Conservation (phyloP, 2,329 filamentous ascomycete genomes). For the Camptophora hylomeconis region DNA sequence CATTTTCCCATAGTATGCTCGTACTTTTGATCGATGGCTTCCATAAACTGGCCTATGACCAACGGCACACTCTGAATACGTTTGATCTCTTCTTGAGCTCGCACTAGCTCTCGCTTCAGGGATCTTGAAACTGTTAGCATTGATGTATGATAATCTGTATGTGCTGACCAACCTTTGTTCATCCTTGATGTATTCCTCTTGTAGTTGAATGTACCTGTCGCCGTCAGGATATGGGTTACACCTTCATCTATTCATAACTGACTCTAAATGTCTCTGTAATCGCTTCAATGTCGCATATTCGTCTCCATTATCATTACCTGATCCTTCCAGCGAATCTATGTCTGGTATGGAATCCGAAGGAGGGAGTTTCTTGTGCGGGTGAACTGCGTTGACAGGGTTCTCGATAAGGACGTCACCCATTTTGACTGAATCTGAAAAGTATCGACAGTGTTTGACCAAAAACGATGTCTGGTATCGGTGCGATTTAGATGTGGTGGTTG, state of each 20-base stretch:
- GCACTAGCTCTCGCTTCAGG: slow-evolving; percentile 90
- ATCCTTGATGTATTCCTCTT: slow-evolving; percentile 99
- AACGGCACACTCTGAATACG: slow-evolving; percentile 95
- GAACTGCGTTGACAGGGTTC: slow-evolving; percentile 58
- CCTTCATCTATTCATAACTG: slow-evolving; percentile 22
- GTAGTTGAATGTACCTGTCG: slow-evolving; percentile 76
- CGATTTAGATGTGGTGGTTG: slow-evolving; percentile 1
- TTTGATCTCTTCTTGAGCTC: slow-evolving; percentile 98
- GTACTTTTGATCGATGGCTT: slow-evolving; percentile 98
- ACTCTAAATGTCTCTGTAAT: slow-evolving; percentile 92
- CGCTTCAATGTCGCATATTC: slow-evolving; percentile 95
- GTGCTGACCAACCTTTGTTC: slow-evolving; percentile 60
- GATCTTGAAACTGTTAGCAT: slow-evolving; percentile 44
- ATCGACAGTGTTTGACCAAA: background rate
- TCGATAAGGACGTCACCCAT: slow-evolving; percentile 88
- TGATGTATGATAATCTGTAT: background rate
- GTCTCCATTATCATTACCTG: slow-evolving; percentile 68
- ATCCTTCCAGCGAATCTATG: slow-evolving; percentile 78
- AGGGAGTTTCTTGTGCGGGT: slow-evolving; percentile 68
- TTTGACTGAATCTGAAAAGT: slow-evolving; percentile 8
- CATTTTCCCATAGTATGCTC: slow-evolving; percentile 20
- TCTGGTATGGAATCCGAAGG: slow-evolving; percentile 69
- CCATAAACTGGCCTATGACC: slow-evolving; percentile 99
- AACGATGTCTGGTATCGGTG: background rate
- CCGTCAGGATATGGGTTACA: slow-evolving; percentile 16